Evolutionary conservation across 192 early-diverging fungal species (phyloP), one percentile per base, ranked within the genome.

Genomic region (Physocladia obscura): DNA sequence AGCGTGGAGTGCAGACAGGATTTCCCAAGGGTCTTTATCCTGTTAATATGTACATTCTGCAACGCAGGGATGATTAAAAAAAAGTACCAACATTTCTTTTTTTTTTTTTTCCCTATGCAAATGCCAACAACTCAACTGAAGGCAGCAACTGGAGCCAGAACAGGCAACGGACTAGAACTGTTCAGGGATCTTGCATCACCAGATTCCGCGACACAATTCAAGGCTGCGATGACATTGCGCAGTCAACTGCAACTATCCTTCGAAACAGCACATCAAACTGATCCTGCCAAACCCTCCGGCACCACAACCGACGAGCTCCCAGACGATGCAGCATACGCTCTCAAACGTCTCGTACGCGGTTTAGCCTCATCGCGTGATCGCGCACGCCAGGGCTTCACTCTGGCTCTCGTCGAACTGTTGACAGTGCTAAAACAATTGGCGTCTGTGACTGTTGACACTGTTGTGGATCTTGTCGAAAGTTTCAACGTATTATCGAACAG

Each of bases 301-400:
- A 55, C 69, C 65, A 5, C 63, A 55, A 34, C 35, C n/a, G 56
- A 51, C 27, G 39, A 39, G 51, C 85, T 76, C 57, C 83, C 84
- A 8, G 88, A 89, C 51, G 88, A 88, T 44, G 40, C 40, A 74
- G 44, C 89, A 5, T 99, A 99, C 69, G 92, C 89, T 0, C 70
- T 96, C 13, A 88, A 88, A 74, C 89, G 97, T 62, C 82, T 99
- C 48, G 77, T 97, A 56, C 81, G 91, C 69, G 97, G 97, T 61
- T 79, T 99, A 44, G 85, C 92, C 27, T 91, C 89, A 49, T 85
- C 90, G 8, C 85, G 94, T 38, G 87, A 92, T 50, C 94, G 89
- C 21, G 95, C 97, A 15, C 82, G 97, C 48, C 95, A 97, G 62
- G 97, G 97, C 4, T 99, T 95, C 77, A 87, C 95, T 19, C 80